Base-by-base conservation (phyloP, 257 asterid species). In the Solanum virginianum region DNA sequence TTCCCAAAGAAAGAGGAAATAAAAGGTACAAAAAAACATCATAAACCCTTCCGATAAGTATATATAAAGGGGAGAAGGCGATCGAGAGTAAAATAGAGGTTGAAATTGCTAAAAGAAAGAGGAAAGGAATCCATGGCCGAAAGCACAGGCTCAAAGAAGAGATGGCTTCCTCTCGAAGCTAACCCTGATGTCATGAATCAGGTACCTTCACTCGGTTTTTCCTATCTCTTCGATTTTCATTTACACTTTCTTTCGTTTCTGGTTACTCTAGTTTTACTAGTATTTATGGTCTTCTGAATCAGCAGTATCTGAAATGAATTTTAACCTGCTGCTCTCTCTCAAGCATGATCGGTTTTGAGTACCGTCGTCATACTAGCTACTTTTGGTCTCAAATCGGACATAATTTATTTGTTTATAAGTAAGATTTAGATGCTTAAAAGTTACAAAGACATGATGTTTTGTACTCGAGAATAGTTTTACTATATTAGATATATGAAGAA, bases 111-210 rank as follows among this genome's bases (percentile, higher is more conserved):
- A 47, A 53, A 32, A 20, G 3, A 24, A 7, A 26, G 57, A 39
- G 62, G 63, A 15, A 79, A 53, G 75, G 24, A 22, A 55, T 82
- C 63, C 74, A 95, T 94, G 99, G 95, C 95, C 39, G 88, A 86
- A 66, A 79, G 18, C 53, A 41, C 91, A 82, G 81, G 92, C 72
- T 90, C 94, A 63, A 96, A 96, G 92, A 92, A 96, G 92, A 92
- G 91, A 91, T 96, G 99, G 99, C 98, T 96, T 89, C 99, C 99
- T 87, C 98, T 96, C 53, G 99, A 96, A 91, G 98, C 99, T 79
- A 96, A 94, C 85, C 99, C 98, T 7, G 99, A 96, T 84, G 92
- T 94, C 69, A 96, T 93, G 98, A 96, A 96, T 90, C 99, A 96
- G 99, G 99, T 96, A 68, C 29, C 24, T 66, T 57, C 60, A 1